Evolutionary conservation across 441 rosid genomes (phyloP), one percentile per base, ranked within the genome.

Genomic region (Codiaeum variegatum): DNA sequence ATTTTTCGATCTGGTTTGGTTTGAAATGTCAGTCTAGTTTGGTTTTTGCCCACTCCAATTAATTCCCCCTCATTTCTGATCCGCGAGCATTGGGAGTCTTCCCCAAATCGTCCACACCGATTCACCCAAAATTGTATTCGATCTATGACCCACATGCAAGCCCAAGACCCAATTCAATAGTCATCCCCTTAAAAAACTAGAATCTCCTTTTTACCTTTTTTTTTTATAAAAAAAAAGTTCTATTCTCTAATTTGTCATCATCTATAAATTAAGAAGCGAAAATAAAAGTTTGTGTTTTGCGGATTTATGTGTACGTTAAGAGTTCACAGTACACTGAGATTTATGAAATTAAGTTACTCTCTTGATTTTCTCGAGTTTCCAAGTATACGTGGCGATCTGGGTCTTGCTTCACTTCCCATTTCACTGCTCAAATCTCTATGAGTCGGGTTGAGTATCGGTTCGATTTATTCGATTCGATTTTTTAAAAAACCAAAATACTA

Each of bases 81-180:
- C 89, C 87, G 87, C 91, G 88, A 86, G 78, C 81, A 77, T 82
- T 88, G 84, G 87, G 82, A 75, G 79, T 69, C 80, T 79, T 67
- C 85, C 64, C 44, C 8, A 66, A 54, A 47, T 70, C 58, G 36
- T 78, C 74, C 78, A 82, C 85, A 83, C 80, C 87, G 86, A 71
- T 77, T 79, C 40, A 55, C 51, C 44, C 38, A 60, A 21, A 59
- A 34, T 49, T 49, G 40, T 31, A 9, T 54, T 66, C 54, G 46
- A 28, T 23, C 29, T 49, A 6, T 26, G 70, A 55, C 62, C 74
- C 73, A 55, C 58, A 31, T 28, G 47, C 31, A 28, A 46, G 32
- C 42, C 75, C 61, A 36, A 5, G 54, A 49, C 73, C 74, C 58
- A 52, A 32, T 49, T 56, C 54, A 42, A 54, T 40, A 75, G 12